These are phyloP conservation scores for Coelastrella sp. DNA, from an alignment of 139 green algal genomes.

Conservation along the genomic window DNA sequence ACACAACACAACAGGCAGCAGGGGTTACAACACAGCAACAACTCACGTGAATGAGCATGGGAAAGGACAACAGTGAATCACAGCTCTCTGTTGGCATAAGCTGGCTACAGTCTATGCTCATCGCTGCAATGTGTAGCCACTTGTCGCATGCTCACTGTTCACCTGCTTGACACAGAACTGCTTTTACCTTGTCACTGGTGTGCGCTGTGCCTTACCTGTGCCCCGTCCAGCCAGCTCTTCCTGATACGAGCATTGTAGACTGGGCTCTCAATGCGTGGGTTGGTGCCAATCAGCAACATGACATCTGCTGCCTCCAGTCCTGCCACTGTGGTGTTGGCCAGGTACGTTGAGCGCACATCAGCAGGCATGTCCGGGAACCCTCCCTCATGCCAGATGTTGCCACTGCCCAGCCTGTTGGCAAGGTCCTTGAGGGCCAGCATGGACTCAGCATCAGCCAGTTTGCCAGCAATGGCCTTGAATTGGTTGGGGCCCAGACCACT, in stretches of 20 bases:
- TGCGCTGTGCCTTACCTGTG: slow-evolving; percentile 44
- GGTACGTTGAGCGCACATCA: slow-evolving; percentile 92
- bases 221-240: slow-evolving; percentile 75
- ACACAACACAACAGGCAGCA: not conserved
- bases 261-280: slow-evolving; percentile 92
- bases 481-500: slow-evolving; percentile 66
- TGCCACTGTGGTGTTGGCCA: slow-evolving; percentile 91
- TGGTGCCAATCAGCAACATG: slow-evolving; percentile 94
- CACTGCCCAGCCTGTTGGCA: slow-evolving; percentile 77
- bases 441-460: slow-evolving; percentile 94
- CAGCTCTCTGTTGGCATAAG: too few relatives aligned
- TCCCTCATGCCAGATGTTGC: slow-evolving; percentile 79
- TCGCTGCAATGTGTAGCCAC: too few relatives aligned
- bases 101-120: too few relatives aligned
- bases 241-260: slow-evolving; percentile 96
- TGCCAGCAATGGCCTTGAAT: slow-evolving; percentile 90
- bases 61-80: not conserved
- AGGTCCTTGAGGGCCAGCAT: slow-evolving; percentile 93
- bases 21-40: not conserved
- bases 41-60: not conserved
- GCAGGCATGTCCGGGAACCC: slow-evolving; percentile 72
- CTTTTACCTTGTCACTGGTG: too few relatives aligned
- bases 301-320: slow-evolving; percentile 94
- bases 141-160: too few relatives aligned
- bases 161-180: too few relatives aligned